Evolutionary conservation across 176 grass and related monocot species (phyloP).

Genomic region (Secale cereale): DNA sequence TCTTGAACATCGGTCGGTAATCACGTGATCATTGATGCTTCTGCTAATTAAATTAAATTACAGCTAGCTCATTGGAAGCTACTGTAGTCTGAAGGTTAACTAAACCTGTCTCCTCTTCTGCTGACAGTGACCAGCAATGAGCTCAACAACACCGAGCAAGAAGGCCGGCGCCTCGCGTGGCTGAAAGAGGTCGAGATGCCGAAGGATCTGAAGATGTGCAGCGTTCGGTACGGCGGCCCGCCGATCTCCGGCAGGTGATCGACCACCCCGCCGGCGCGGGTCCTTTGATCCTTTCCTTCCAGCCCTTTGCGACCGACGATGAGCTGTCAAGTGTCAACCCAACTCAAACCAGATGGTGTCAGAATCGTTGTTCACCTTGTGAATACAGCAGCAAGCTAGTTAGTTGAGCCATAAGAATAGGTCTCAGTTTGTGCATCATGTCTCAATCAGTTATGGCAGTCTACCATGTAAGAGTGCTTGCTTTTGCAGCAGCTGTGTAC

Average conservation of each 20-base stretch:
- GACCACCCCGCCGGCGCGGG: too few relatives aligned
- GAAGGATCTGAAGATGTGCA: slow-evolving; percentile 57
- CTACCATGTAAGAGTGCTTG: neutral
- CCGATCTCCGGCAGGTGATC: slow-evolving; percentile 48
- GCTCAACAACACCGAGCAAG: neutral
- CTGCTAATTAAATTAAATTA: neutral
- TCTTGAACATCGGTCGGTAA: neutral
- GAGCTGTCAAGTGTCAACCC: neutral
- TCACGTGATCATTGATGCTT: neutral
- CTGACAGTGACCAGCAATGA: neutral
- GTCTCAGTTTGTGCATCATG: neutral
- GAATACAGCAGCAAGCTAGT: slow-evolving; percentile 20
- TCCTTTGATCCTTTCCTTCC: neutral
- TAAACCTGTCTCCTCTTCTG: neutral
- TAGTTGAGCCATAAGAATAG: neutral
- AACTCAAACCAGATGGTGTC: neutral
- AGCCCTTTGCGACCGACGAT: neutral
- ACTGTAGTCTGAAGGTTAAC: neutral
- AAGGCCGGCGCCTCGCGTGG: slow-evolving; percentile 48
- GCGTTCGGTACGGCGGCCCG: slow-evolving; percentile 61
- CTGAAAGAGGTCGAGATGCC: slow-evolving; percentile 67
- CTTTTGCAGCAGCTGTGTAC: neutral
- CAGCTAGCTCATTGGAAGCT: neutral
- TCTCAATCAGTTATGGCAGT: neutral
- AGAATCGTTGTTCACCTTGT: slow-evolving; percentile 13